phyloP scores from a whole-genome alignment of 805 yeast species.

The Yamadazyma insecticola region DNA sequence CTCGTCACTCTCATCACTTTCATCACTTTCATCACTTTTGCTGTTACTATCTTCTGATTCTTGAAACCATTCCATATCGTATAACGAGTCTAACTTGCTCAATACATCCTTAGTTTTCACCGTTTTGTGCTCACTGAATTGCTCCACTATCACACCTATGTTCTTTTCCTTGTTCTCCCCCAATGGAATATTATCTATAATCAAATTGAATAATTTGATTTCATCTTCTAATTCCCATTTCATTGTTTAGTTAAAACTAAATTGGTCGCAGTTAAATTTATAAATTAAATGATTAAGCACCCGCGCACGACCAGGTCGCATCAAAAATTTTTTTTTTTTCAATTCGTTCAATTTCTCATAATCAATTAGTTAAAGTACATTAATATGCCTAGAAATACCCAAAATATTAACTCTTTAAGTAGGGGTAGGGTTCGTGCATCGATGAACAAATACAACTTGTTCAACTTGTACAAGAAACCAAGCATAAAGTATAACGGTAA shows the following conservation, averaged over 20 bases:
- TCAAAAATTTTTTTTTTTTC: too few relatives aligned
- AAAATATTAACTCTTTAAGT: slow-evolving; percentile 50
- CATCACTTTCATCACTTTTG: slow-evolving; percentile 9
- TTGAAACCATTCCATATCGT: slow-evolving; percentile 53
- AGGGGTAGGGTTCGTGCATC: slow-evolving; percentile 81
- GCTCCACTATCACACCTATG: slow-evolving; percentile 37
- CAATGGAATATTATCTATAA: slow-evolving; percentile 65
- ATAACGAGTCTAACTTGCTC: slow-evolving; percentile 49
- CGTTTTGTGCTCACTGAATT: slow-evolving; percentile 27
- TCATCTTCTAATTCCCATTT: slow-evolving; percentile 62
- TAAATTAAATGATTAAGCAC: too few relatives aligned
- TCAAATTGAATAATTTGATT: slow-evolving; percentile 52
- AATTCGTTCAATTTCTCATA: too few relatives aligned
- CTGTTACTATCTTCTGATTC: slow-evolving; percentile 43
- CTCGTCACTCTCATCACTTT: slow-evolving; percentile 3
- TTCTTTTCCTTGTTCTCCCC: slow-evolving; percentile 48
- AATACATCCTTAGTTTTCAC: slow-evolving; percentile 45
- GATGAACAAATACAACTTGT: slow-evolving; percentile 86
- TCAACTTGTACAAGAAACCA: slow-evolving; percentile 77
- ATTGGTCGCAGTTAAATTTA: too few relatives aligned
- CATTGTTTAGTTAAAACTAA: too few relatives aligned
- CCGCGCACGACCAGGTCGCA: too few relatives aligned
- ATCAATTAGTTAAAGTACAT: background rate
- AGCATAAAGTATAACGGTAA: slow-evolving; percentile 49
- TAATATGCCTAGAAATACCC: slow-evolving; percentile 60